phyloP scores from a whole-genome alignment of 2,329 filamentous ascomycete species.

The Zopfia rhizophila region DNA sequence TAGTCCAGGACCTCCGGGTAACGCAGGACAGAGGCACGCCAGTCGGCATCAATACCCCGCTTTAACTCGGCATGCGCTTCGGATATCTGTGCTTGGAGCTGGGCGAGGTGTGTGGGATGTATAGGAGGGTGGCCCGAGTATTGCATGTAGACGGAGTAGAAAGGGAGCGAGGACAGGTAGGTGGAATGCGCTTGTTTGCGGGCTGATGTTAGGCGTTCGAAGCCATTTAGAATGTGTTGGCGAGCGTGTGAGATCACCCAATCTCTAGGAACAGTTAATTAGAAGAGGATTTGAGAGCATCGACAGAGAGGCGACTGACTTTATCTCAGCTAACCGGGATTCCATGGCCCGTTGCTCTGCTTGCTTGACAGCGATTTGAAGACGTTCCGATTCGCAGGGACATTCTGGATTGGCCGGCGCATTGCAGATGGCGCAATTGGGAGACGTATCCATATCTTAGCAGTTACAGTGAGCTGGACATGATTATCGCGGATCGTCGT shows the following conservation, averaged over 20 bases:
- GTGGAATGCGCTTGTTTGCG: constrained; percentile 54
- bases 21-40: constrained; percentile 77
- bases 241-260: constrained; percentile 60
- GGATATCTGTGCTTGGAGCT: constrained; percentile 64
- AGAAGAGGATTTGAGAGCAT: neutral
- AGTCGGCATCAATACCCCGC: constrained; percentile 80
- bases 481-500: constrained; percentile 6
- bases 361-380: constrained; percentile 53
- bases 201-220: constrained; percentile 52
- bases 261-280: constrained; percentile 49
- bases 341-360: constrained; percentile 52
- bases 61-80: constrained; percentile 74
- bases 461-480: constrained; percentile 9
- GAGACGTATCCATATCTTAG: constrained; percentile 49
- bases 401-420: constrained; percentile 52
- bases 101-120: constrained; percentile 51
- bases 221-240: constrained; percentile 56
- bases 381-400: constrained; percentile 51
- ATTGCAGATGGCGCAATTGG: constrained; percentile 55
- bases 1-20: constrained; percentile 86
- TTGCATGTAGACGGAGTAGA: constrained; percentile 59
- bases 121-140: constrained; percentile 58
- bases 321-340: constrained; percentile 44
- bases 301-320: constrained; percentile 30
- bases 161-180: constrained; percentile 57